A percentile compares a stretch with the other conserved stretches of the same genome.
These are phyloP conservation scores for Auricularia sp. DNA, from an alignment of 768 basidiomycete genomes.

Conservation along the genomic window DNA sequence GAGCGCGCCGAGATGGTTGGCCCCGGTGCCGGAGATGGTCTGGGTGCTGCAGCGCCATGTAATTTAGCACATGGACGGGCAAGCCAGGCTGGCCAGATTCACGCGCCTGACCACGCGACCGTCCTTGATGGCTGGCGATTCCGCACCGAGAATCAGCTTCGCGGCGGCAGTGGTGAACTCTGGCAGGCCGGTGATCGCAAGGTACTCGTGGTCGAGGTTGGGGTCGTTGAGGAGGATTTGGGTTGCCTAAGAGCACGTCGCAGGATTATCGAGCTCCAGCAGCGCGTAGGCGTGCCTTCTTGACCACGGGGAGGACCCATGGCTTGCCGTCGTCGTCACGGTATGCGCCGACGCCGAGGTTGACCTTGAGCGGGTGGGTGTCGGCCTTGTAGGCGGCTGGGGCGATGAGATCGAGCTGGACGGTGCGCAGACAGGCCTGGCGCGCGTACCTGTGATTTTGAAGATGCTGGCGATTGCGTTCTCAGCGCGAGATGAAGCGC, in stretches of 20 bases:
- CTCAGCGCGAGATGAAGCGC: constrained; percentile 4
- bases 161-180: constrained; percentile 77
- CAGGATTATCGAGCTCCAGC: not conserved
- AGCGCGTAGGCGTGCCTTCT: constrained; percentile 45
- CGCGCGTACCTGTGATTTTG: constrained; percentile 49
- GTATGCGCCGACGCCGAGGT: constrained; percentile 90
- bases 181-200: constrained; percentile 80
- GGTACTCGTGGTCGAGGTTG: constrained; percentile 81
- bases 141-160: constrained; percentile 67
- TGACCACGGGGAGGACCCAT: constrained; percentile 87
- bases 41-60: constrained; percentile 45
- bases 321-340: constrained; percentile 80
- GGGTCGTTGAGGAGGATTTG: constrained; percentile 57
- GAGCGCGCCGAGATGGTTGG: constrained; percentile 84
- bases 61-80: not conserved
- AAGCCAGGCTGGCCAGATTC: not conserved
- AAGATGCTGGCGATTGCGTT: constrained; percentile 51
- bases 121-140: constrained; percentile 61
- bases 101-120: constrained; percentile 48
- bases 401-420: not conserved
- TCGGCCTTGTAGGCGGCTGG: constrained; percentile 76
- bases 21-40: constrained; percentile 93
- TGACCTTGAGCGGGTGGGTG: constrained; percentile 65
- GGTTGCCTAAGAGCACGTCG: constrained; percentile 47
- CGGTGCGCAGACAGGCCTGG: not conserved